Evolutionary conservation across 2,329 filamentous ascomycete genomes (phyloP).

Genomic region (Dactylellina cionopaga): DNA sequence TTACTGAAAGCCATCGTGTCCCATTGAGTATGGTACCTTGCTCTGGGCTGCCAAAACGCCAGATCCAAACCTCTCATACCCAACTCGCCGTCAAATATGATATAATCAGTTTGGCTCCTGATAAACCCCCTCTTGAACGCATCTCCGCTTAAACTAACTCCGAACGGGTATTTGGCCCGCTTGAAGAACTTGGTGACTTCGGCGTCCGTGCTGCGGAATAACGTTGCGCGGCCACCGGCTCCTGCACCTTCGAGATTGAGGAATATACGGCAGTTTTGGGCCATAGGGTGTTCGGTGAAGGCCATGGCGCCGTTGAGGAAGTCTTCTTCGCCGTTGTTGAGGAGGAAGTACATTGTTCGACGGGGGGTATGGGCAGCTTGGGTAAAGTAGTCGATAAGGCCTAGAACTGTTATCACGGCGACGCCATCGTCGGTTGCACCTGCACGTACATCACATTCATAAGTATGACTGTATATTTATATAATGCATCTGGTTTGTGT

Average conservation of each 20-base stretch:
- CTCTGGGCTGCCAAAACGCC: slow-evolving; percentile 86
- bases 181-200: slow-evolving; percentile 84
- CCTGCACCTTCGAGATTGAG: slow-evolving; percentile 95
- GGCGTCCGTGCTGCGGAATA: slow-evolving; percentile 88
- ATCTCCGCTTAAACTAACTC: slow-evolving; percentile 81
- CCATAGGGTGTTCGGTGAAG: slow-evolving; percentile 83
- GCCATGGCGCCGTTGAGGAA: slow-evolving; percentile 86
- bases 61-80: slow-evolving; percentile 90
- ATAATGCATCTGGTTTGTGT: neutral
- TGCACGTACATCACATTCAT: slow-evolving; percentile 7
- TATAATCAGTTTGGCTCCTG: slow-evolving; percentile 87
- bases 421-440: slow-evolving; percentile 92
- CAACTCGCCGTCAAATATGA: slow-evolving; percentile 78
- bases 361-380: slow-evolving; percentile 62
- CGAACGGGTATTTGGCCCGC: slow-evolving; percentile 76
- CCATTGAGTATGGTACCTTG: slow-evolving; percentile 89
- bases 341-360: slow-evolving; percentile 79
- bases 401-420: slow-evolving; percentile 84
- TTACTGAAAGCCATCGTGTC: slow-evolving; percentile 79
- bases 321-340: slow-evolving; percentile 98
- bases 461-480: neutral
- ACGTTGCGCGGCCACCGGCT: slow-evolving; percentile 83
- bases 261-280: slow-evolving; percentile 79
- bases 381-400: slow-evolving; percentile 88
- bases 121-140: slow-evolving; percentile 83